Base-by-base conservation (phyloP, 495 filamentous ascomycete species). In the Margaritispora aquatica region DNA sequence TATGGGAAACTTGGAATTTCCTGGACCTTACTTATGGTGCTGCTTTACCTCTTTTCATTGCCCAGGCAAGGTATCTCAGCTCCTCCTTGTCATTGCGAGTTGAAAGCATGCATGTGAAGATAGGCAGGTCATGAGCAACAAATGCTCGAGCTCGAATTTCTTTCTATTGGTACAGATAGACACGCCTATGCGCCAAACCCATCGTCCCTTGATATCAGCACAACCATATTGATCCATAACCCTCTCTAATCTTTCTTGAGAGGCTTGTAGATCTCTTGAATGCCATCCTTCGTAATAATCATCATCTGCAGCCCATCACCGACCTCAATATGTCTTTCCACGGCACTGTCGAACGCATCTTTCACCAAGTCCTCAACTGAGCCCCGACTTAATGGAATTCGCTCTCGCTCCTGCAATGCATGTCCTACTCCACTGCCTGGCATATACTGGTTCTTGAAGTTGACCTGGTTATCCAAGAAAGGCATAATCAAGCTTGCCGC, bases 391-490 rank as follows among this genome's bases (percentile, higher is more conserved):
- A 97, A 75, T 55, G 81, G 80, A 55, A 74, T 71, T 68, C 85
- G 81, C 60, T 85, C 77, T 65, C 85, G 81, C 68, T 84, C 79
- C 73, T 88, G 74, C 55, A 96, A 80, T 22, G 84, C 88, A 72
- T 94, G 88, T 38, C 92, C 92, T 65, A 82, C 83, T 55, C 89
- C 91, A 66, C 88, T 91, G n/a, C 85, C 87, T 10, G 94, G 94
- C 26, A 91, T 78, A 71, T 96, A 95, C 77, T 97, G 94, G 71
- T 98, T 98, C 81, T 97, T 97, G 80, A 91, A 94, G 75, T 97
- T 97, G 77, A 98, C 94, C 73, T 98, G 95, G 71, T 97, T 98
- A 73, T 98, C 94, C 70, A 98, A 77, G 79, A 98, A 97, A 2
- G 94, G 94, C 88, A 97, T 97, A 72, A 98, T 98, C 75, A 98